A percentile compares a stretch with the other conserved stretches of the same genome.
phyloP scores from a whole-genome alignment of 2,329 filamentous ascomycete genomes.

The Aureobasidium zeae region DNA sequence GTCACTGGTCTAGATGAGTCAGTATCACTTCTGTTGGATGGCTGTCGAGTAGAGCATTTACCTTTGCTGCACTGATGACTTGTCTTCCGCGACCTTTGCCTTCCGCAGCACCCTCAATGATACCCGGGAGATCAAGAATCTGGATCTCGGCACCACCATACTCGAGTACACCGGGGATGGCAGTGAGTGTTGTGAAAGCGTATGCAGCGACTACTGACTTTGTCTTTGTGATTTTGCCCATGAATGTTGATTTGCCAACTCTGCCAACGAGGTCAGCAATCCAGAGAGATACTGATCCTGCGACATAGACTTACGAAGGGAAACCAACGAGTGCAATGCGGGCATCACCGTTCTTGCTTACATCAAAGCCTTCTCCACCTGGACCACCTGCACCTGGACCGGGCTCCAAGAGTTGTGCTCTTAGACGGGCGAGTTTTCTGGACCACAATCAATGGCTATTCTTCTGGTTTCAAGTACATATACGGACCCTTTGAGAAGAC shows the following conservation, averaged over 20 bases:
- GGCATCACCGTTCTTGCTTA: slow-evolving; percentile 93
- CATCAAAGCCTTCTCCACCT: slow-evolving; percentile 72
- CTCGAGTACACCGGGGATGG: slow-evolving; percentile 92
- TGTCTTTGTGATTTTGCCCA: slow-evolving; percentile 98
- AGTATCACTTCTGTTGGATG: too few species aligned
- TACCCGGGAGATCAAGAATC: slow-evolving; percentile 96
- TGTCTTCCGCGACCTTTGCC: slow-evolving; percentile 95
- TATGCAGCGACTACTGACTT: slow-evolving; percentile 94
- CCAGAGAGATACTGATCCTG: not conserved
- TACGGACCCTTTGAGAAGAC: slow-evolving; percentile 84
- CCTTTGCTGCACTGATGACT: slow-evolving; percentile 93
- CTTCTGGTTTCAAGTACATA: not conserved
- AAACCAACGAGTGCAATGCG: slow-evolving; percentile 97
- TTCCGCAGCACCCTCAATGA: slow-evolving; percentile 97
- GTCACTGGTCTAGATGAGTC: slow-evolving; percentile 62
- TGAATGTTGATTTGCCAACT: slow-evolving; percentile 94
- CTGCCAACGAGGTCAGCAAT: not conserved
- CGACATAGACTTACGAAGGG: slow-evolving; percentile 53
- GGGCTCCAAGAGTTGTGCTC: slow-evolving; percentile 90
- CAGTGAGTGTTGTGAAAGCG: slow-evolving; percentile 93
- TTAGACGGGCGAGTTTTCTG: slow-evolving; percentile 89
- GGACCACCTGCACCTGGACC: slow-evolving; percentile 67
- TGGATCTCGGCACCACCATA: slow-evolving; percentile 98
- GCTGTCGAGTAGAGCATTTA: slow-evolving; percentile 21
- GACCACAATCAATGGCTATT: slow-evolving; percentile 21